Evolutionary conservation across 2,329 filamentous ascomycete genomes (phyloP).

Genomic region (Epichloe brachyelytri): DNA sequence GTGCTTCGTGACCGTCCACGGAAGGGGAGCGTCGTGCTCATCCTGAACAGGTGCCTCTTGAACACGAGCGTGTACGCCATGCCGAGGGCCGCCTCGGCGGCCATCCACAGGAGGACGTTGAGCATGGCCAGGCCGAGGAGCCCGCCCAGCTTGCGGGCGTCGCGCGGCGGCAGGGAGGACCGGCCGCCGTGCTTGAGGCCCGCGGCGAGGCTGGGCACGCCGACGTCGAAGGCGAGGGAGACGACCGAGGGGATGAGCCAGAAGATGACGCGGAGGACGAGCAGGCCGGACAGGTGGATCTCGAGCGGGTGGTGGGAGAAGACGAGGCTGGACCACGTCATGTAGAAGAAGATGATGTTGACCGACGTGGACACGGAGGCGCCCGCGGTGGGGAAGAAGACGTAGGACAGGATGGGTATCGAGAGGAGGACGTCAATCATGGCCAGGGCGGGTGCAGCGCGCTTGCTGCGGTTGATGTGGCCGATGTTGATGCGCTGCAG

Average conservation of each 20-base stretch:
- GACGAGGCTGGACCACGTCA: constrained; percentile 79
- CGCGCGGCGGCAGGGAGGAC: constrained; percentile 34
- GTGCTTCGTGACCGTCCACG: constrained; percentile 41
- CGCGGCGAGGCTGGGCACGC: constrained; percentile 55
- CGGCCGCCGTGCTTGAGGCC: constrained; percentile 55
- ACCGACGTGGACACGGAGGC: constrained; percentile 65
- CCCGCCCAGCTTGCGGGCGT: constrained; percentile 20
- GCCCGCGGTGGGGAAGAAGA: constrained; percentile 42
- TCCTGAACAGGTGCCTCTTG: constrained; percentile 30
- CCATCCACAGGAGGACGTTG: constrained; percentile 33
- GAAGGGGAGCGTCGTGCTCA: constrained; percentile 37
- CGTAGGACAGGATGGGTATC: constrained; percentile 57
- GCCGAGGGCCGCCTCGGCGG: constrained; percentile 29
- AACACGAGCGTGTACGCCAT: constrained; percentile 22
- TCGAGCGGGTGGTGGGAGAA: constrained; percentile 61
- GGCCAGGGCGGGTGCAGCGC: neutral
- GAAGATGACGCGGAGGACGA: constrained; percentile 54
- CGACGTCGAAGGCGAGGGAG: constrained; percentile 60
- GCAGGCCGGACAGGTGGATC: constrained; percentile 60
- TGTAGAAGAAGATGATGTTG: constrained; percentile 79
- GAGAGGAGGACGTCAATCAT: constrained; percentile 56
- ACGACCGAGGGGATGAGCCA: constrained; percentile 61
- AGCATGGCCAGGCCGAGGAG: constrained; percentile 29
- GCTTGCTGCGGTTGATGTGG: neutral
- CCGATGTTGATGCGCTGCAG: neutral